These are phyloP conservation scores for Croton laevigatus DNA, from an alignment of 441 rosid species.

Conservation along the genomic window DNA sequence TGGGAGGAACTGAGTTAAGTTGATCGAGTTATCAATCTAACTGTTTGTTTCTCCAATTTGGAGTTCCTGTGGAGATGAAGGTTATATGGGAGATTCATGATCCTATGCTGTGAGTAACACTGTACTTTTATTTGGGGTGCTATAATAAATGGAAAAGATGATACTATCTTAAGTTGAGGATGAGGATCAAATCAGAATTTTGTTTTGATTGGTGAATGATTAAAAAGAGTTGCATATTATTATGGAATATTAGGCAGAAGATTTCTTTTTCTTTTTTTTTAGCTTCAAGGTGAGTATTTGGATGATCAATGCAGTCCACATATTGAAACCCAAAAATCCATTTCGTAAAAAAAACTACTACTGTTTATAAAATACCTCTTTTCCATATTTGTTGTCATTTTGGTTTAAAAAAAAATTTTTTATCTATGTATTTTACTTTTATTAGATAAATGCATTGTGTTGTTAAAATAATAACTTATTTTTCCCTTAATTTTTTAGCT, in stretches of 20 bases:
- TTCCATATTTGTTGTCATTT: too few relatives aligned
- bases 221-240: background rate
- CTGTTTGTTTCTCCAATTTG: slow-evolving; percentile 26
- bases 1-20: slow-evolving; percentile 30
- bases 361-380: background rate
- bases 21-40: slow-evolving; percentile 24
- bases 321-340: background rate
- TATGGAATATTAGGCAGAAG: background rate
- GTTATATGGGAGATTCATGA: slow-evolving; percentile 6
- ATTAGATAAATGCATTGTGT: too few relatives aligned
- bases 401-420: too few relatives aligned
- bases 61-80: background rate
- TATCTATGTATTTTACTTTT: too few relatives aligned
- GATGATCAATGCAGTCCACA: slow-evolving; percentile 24
- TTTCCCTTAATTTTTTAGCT: too few relatives aligned
- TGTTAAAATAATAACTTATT: too few relatives aligned
- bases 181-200: background rate
- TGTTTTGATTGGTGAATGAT: background rate
- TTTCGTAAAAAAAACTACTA: too few relatives aligned
- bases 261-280: background rate
- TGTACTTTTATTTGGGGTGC: background rate
- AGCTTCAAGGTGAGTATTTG: too few relatives aligned
- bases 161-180: background rate
- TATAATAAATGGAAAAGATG: background rate
- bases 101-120: background rate